Conservation (phyloP, 2,329 filamentous ascomycete genomes). For the Stagonosporopsis vannaccii region DNA sequence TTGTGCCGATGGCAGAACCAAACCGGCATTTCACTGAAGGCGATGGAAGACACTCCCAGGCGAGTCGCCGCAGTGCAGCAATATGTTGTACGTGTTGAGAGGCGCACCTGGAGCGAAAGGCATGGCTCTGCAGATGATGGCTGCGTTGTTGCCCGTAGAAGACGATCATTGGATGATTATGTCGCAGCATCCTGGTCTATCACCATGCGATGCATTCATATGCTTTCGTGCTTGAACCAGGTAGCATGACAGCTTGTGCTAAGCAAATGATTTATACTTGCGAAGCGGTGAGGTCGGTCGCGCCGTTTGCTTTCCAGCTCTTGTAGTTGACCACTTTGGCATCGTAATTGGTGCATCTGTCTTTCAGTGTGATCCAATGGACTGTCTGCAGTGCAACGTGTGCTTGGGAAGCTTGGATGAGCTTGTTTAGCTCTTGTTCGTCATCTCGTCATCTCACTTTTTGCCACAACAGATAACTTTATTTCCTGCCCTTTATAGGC, state of each 20-base stretch:
- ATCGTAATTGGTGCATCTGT: not conserved
- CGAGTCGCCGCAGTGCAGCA: too few species aligned
- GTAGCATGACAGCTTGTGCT: not conserved
- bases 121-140: too few species aligned
- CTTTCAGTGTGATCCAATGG: not conserved
- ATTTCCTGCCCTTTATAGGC: not conserved
- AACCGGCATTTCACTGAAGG: too few species aligned
- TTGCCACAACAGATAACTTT: not conserved
- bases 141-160: too few species aligned
- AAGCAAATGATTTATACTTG: not conserved
- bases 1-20: conserved; percentile 37
- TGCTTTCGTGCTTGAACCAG: not conserved
- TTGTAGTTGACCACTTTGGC: not conserved
- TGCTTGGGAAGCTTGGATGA: not conserved
- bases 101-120: too few species aligned
- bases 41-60: not conserved
- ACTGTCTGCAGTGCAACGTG: not conserved
- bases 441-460: not conserved
- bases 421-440: not conserved
- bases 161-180: not conserved
- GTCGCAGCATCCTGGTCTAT: not conserved
- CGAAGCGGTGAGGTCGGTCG: not conserved
- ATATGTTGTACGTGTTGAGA: too few species aligned
- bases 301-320: too few species aligned
- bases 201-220: not conserved